Evolutionary conservation across 2,329 filamentous ascomycete genomes (phyloP).

Genomic region (Penicillium sp.): DNA sequence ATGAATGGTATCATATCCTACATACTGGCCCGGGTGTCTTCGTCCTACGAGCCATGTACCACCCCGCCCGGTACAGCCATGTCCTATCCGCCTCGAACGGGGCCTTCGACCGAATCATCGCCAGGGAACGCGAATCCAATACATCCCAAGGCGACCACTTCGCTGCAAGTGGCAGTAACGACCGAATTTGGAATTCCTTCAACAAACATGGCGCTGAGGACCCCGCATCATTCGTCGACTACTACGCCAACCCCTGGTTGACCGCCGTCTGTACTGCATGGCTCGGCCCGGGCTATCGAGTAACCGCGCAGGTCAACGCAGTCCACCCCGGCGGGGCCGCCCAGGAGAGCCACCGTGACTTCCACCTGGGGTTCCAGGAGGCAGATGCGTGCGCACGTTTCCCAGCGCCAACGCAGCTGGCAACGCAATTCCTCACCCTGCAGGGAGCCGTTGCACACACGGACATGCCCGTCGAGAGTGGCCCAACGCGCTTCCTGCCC

Average conservation of each 20-base stretch:
- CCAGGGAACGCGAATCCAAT: slow-evolving; percentile 38
- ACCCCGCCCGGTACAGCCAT: slow-evolving; percentile 29
- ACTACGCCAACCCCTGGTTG: slow-evolving; percentile 63
- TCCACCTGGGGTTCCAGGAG: slow-evolving; percentile 64
- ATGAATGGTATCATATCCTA: slow-evolving; percentile 62
- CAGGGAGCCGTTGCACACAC: slow-evolving; percentile 64
- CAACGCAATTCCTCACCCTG: slow-evolving; percentile 59
- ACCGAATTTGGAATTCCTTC: slow-evolving; percentile 67
- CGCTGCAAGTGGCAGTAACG: slow-evolving; percentile 55
- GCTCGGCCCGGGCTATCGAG: slow-evolving; percentile 60
- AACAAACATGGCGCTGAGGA: slow-evolving; percentile 58
- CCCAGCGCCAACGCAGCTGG: slow-evolving; percentile 54
- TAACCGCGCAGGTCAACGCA: slow-evolving; percentile 64
- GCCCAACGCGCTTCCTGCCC: slow-evolving; percentile 61
- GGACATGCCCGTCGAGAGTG: slow-evolving; percentile 59
- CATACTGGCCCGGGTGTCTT: slow-evolving; percentile 59
- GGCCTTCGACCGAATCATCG: slow-evolving; percentile 53
- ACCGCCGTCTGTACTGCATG: slow-evolving; percentile 54
- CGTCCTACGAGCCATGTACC: slow-evolving; percentile 56
- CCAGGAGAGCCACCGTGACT: slow-evolving; percentile 62
- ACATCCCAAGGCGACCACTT: slow-evolving; percentile 60
- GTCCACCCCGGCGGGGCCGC: slow-evolving; percentile 59
- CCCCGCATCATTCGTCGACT: slow-evolving; percentile 54
- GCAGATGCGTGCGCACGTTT: slow-evolving; percentile 47
- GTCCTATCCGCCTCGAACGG: slow-evolving; percentile 50